Evolutionary conservation across 495 filamentous ascomycete genomes (phyloP).

Genomic region (Penicillium cataractarum): DNA sequence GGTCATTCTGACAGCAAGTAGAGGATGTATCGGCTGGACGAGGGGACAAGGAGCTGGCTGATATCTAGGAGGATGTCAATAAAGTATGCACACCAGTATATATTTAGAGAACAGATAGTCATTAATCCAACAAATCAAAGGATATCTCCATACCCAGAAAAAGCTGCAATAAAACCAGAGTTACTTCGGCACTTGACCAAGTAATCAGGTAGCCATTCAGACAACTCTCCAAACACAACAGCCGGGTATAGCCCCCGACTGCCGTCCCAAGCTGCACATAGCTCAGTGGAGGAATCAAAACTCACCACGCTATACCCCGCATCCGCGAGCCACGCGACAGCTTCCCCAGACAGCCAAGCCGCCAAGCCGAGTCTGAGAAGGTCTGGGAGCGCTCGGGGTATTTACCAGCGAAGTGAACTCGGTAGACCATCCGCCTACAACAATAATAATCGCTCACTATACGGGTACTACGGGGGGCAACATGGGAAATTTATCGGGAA

Average conservation of each 20-base stretch:
- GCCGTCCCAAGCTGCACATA: conserved; percentile 1
- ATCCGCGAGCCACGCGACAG: conserved; percentile 33
- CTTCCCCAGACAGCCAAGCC: conserved; percentile 35
- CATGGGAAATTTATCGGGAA: not conserved
- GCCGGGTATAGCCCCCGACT: not conserved
- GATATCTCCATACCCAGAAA: too few relatives aligned
- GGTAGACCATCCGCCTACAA: too few relatives aligned
- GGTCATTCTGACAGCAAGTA: too few relatives aligned
- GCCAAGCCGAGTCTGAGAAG: conserved; percentile 17
- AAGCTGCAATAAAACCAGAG: not conserved
- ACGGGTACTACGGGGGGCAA: not conserved
- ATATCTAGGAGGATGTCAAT: too few relatives aligned
- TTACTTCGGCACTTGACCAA: not conserved
- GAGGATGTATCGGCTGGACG: too few relatives aligned
- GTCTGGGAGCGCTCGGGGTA: conserved; percentile 13
- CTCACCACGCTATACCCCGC: conserved; percentile 29
- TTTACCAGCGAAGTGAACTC: conserved; percentile 17
- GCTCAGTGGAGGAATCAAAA: conserved; percentile 16
- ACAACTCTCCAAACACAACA: not conserved
- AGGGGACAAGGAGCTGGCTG: too few relatives aligned
- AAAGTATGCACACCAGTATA: too few relatives aligned
- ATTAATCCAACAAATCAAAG: too few relatives aligned
- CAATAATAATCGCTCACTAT: too few relatives aligned
- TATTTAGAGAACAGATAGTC: too few relatives aligned
- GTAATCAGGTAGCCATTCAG: not conserved